These are phyloP conservation scores for Euphorbia lathyris DNA, from an alignment of 345 rosid species.

Conservation along the genomic window DNA sequence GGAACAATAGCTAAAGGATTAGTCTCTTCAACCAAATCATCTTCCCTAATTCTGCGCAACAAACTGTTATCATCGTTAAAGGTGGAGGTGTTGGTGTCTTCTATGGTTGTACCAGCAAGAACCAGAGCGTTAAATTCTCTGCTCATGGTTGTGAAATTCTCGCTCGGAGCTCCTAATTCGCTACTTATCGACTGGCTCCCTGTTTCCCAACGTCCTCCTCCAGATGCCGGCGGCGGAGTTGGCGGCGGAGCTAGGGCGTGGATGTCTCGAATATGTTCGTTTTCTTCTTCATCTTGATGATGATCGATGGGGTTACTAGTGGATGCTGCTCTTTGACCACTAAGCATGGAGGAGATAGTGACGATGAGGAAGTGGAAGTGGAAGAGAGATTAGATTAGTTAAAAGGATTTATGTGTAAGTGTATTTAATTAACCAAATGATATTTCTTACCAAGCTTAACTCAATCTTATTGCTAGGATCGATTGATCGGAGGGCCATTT, in stretches of 20 bases:
- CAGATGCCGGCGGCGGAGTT: slow-evolving; percentile 36
- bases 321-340: slow-evolving; percentile 12
- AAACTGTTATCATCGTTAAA: slow-evolving; percentile 21
- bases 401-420: neutral
- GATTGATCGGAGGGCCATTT: neutral
- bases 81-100: slow-evolving; percentile 10
- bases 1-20: slow-evolving; percentile 91
- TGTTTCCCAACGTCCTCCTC: slow-evolving; percentile 45
- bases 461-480: neutral
- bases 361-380: neutral
- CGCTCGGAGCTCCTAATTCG: slow-evolving; percentile 44
- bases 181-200: slow-evolving; percentile 44
- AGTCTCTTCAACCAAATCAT: slow-evolving; percentile 49
- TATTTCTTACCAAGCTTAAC: neutral
- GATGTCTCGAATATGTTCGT: slow-evolving; percentile 66
- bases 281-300: slow-evolving; percentile 13
- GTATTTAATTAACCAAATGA: neutral
- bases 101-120: slow-evolving; percentile 63
- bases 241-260: slow-evolving; percentile 69
- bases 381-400: neutral
- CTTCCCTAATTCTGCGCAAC: slow-evolving; percentile 68
- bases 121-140: slow-evolving; percentile 96
- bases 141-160: slow-evolving; percentile 88
- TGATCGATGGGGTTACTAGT: slow-evolving; percentile 16
- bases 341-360: slow-evolving; percentile 23